Conservation (phyloP, 805 yeast genomes). For the Kregervanrija pseudodelftensis region DNA sequence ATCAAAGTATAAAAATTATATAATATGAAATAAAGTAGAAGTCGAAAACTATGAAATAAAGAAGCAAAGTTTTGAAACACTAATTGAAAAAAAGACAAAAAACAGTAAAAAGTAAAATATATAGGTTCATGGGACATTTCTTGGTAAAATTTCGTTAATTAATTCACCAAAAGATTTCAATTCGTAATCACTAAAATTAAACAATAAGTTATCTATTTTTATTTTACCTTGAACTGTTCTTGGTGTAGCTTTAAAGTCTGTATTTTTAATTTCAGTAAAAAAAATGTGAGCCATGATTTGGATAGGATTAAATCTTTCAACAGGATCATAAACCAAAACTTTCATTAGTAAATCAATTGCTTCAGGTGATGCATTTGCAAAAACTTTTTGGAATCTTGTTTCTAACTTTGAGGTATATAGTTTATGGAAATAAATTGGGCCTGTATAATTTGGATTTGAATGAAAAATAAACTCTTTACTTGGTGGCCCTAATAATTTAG, state of each 20-base stretch:
- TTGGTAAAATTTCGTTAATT: constrained; percentile 19
- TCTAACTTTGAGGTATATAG: constrained; percentile 25
- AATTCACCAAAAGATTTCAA: constrained; percentile 25
- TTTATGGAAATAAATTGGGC: constrained; percentile 64
- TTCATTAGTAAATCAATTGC: constrained; percentile 80
- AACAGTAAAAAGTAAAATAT: constrained; percentile 1
- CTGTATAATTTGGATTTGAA: constrained; percentile 68
- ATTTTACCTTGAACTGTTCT: constrained; percentile 29
- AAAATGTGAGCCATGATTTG: constrained; percentile 82
- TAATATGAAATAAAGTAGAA: background rate
- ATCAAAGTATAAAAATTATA: background rate
- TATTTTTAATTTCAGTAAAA: constrained; percentile 74
- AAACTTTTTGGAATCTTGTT: constrained; percentile 48
- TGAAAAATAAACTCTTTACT: constrained; percentile 61
- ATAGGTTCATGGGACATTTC: constrained; percentile 3
- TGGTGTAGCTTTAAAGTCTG: constrained; percentile 32
- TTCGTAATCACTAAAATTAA: constrained; percentile 70
- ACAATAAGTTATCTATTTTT: constrained; percentile 36
- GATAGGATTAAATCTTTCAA: constrained; percentile 69
- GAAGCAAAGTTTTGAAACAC: no score
- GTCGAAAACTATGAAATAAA: background rate
- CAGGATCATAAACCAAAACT: constrained; percentile 87
- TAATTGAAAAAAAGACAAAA: constrained; percentile 1
- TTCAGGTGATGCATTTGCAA: constrained; percentile 72
- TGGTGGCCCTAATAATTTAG: constrained; percentile 89